phyloP scores from a whole-genome alignment of 305 asterid genomes.

The Lippia alba region DNA sequence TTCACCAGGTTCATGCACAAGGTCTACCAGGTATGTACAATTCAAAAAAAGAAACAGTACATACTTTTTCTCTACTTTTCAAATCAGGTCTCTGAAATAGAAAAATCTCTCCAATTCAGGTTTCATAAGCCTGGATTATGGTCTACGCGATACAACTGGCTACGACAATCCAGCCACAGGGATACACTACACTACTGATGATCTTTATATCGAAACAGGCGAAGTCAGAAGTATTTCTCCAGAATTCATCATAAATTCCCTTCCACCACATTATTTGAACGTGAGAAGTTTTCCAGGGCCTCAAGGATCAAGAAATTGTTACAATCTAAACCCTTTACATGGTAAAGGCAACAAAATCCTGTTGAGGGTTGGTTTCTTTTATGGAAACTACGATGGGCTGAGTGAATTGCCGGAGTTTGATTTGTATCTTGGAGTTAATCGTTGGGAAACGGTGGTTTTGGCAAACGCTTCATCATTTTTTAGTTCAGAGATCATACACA shows the following conservation, averaged over 20 bases:
- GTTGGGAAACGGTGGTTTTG: background rate
- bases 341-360: constrained; percentile 29
- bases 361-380: constrained; percentile 42
- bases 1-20: background rate
- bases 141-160: constrained; percentile 1
- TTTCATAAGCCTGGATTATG: constrained; percentile 33
- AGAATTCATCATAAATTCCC: background rate
- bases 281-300: constrained; percentile 40
- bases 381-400: constrained; percentile 28
- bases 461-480: background rate
- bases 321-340: constrained; percentile 33
- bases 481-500: background rate
- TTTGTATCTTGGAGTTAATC: background rate
- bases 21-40: background rate
- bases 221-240: constrained; percentile 6
- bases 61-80: no score
- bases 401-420: background rate
- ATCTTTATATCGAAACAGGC: background rate
- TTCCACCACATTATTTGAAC: constrained; percentile 6
- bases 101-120: background rate
- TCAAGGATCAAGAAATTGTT: constrained; percentile 40
- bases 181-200: background rate
- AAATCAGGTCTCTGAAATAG: background rate
- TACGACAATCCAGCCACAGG: constrained; percentile 20
- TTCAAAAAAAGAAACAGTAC: background rate